phyloP scores from a whole-genome alignment of 306 rosid species.

The Chamaecrista fasciculata region DNA sequence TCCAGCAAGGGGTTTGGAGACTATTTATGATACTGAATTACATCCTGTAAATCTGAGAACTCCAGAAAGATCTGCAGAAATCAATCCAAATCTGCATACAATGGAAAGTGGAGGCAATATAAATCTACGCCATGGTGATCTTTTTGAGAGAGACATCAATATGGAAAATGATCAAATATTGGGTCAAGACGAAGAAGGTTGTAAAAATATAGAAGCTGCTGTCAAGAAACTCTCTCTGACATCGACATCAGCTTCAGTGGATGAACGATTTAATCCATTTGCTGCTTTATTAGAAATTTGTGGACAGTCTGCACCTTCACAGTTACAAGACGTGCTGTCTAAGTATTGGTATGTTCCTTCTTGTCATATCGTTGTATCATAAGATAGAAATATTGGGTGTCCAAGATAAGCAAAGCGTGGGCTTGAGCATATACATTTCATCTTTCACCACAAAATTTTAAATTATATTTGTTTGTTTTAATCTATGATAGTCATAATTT shows the following conservation, averaged over 20 bases:
- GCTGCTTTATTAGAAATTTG: conserved; percentile 64
- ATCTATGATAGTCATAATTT: background rate
- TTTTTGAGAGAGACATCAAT: conserved; percentile 28
- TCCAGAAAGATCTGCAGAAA: conserved; percentile 31
- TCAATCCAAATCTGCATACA: conserved; percentile 29
- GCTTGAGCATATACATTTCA: background rate
- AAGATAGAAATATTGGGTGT: background rate
- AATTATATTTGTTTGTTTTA: background rate
- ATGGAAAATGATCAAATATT: conserved; percentile 17
- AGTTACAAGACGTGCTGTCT: conserved; percentile 56
- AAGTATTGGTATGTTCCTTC: conserved; percentile 53
- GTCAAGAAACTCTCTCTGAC: conserved; percentile 69
- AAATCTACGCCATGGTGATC: conserved; percentile 18
- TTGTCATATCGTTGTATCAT: conserved; percentile 19
- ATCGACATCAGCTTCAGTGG: conserved; percentile 51
- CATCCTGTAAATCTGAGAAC: conserved; percentile 32
- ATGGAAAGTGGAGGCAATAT: conserved; percentile 22
- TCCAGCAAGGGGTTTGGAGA: conserved; percentile 39
- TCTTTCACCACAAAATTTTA: background rate
- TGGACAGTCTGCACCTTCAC: conserved; percentile 75
- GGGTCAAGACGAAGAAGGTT: conserved; percentile 29
- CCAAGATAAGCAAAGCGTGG: conserved; percentile 1
- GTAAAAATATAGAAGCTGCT: conserved; percentile 53
- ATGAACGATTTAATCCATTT: conserved; percentile 53
- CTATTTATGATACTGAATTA: conserved; percentile 36